These are phyloP conservation scores for Tremellales sp. DNA, from an alignment of 1,284 basidiomycete genomes.

Conservation along the genomic window DNA sequence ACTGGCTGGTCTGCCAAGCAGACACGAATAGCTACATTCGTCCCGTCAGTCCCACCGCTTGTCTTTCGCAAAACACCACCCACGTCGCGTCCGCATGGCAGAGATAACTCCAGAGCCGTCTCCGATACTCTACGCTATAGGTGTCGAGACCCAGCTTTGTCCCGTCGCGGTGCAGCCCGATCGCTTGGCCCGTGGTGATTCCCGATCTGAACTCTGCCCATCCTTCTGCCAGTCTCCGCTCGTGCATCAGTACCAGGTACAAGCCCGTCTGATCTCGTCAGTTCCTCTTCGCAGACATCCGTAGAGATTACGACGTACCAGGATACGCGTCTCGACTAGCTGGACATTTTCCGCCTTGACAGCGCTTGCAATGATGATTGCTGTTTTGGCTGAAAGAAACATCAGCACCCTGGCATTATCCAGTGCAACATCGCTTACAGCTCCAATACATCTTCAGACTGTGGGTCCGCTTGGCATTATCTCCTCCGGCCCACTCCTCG, in stretches of 20 bases:
- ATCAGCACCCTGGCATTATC: neutral
- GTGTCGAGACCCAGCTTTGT: constrained; percentile 61
- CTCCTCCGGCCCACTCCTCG: constrained; percentile 69
- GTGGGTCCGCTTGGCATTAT: constrained; percentile 62
- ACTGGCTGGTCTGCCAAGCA: constrained; percentile 79
- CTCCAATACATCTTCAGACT: constrained; percentile 86
- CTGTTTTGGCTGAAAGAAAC: constrained; percentile 62
- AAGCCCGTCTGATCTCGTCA: constrained; percentile 64
- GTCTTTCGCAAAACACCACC: constrained; percentile 4
- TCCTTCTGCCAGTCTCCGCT: constrained; percentile 59
- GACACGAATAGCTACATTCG: constrained; percentile 71
- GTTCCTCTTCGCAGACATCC: neutral
- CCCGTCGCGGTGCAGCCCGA: constrained; percentile 86
- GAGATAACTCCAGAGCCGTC: constrained; percentile 88
- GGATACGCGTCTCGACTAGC: constrained; percentile 74
- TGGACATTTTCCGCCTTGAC: constrained; percentile 86
- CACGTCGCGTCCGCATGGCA: constrained; percentile 76
- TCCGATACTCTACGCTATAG: constrained; percentile 75
- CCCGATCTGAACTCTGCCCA: constrained; percentile 91
- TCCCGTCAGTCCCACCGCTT: neutral
- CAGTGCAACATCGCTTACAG: constrained; percentile 62
- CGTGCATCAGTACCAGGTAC: constrained; percentile 68
- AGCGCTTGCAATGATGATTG: constrained; percentile 76
- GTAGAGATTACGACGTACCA: constrained; percentile 62
- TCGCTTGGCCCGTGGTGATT: constrained; percentile 81